Evolutionary conservation across 345 rosid species (phyloP).

Genomic region (Gynandropsis gynandra): DNA sequence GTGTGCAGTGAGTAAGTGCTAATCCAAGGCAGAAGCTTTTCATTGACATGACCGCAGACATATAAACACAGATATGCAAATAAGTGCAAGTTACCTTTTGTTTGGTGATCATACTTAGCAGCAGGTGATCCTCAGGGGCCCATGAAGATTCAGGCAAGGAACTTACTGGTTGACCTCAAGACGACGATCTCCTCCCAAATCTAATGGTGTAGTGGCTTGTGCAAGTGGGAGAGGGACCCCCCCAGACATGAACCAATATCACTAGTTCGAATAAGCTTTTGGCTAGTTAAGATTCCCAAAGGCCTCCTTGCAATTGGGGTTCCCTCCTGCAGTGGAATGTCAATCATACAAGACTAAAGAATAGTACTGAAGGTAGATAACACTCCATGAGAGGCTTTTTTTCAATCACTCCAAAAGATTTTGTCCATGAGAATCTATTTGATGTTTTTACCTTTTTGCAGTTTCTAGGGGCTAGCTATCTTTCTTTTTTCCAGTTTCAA

Average conservation of each 20-base stretch:
- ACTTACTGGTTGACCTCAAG: constrained; percentile 29
- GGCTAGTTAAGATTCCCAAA: constrained; percentile 23
- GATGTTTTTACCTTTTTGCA: constrained; percentile 23
- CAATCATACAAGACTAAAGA: constrained; percentile 29
- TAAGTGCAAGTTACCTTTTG: constrained; percentile 12
- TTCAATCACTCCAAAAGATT: constrained; percentile 6
- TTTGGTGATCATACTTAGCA: constrained; percentile 17
- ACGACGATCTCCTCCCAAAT: constrained; percentile 18
- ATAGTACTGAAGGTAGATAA: constrained; percentile 12
- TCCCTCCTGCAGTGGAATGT: constrained; percentile 24
- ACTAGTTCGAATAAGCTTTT: constrained; percentile 24
- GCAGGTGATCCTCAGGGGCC: constrained; percentile 29
- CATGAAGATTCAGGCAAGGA: constrained; percentile 20
- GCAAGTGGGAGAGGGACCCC: constrained; percentile 31
- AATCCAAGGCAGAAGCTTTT: constrained; percentile 20
- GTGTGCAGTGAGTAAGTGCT: constrained; percentile 27
- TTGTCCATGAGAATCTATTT: constrained; percentile 25
- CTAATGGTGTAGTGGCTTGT: constrained; percentile 21
- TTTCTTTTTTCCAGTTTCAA: constrained; percentile 19
- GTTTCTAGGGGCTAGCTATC: constrained; percentile 14
- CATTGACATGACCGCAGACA: constrained; percentile 27
- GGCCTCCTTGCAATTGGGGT: constrained; percentile 24
- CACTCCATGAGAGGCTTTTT: no score
- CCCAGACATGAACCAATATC: constrained; percentile 26
- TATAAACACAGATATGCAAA: constrained; percentile 20